phyloP scores from a whole-genome alignment of 306 rosid genomes.

The Lotus japonicus region DNA sequence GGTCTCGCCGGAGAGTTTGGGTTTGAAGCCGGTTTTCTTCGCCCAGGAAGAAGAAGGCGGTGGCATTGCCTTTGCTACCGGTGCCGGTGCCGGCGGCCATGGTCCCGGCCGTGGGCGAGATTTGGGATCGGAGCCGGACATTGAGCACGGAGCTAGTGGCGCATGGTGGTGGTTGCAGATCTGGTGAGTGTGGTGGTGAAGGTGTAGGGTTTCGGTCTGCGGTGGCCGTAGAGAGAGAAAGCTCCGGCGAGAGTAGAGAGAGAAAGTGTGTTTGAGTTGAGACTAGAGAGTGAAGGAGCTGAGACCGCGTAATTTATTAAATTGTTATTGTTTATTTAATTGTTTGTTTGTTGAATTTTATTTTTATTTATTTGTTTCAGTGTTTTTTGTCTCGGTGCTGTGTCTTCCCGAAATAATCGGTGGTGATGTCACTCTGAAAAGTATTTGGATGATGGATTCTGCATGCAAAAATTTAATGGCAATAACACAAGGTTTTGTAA shows the following conservation, averaged over 20 bases:
- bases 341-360: background rate
- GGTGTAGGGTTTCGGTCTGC: slow-evolving; percentile 24
- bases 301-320: slow-evolving; percentile 32
- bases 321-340: background rate
- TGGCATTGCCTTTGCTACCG: slow-evolving; percentile 44
- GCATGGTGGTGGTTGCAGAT: slow-evolving; percentile 42
- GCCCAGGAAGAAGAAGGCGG: slow-evolving; percentile 95
- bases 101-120: slow-evolving; percentile 65
- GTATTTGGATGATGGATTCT: too few species aligned
- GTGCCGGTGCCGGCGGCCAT: slow-evolving; percentile 66
- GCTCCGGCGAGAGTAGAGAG: slow-evolving; percentile 20
- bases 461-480: too few species aligned
- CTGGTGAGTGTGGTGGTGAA: slow-evolving; percentile 29
- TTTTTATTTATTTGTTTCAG: too few species aligned
- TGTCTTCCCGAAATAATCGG: too few species aligned
- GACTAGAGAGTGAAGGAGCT: background rate
- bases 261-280: background rate
- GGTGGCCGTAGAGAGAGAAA: slow-evolving; percentile 11
- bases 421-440: too few species aligned
- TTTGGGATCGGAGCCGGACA: slow-evolving; percentile 73
- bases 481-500: too few species aligned
- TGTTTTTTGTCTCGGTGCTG: background rate
- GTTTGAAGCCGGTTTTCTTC: slow-evolving; percentile 76
- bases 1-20: slow-evolving; percentile 93
- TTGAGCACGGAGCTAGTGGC: slow-evolving; percentile 15